Evolutionary conservation across 208 protist species (phyloP).

Genomic region (Acanthamoeba lenticulata): DNA sequence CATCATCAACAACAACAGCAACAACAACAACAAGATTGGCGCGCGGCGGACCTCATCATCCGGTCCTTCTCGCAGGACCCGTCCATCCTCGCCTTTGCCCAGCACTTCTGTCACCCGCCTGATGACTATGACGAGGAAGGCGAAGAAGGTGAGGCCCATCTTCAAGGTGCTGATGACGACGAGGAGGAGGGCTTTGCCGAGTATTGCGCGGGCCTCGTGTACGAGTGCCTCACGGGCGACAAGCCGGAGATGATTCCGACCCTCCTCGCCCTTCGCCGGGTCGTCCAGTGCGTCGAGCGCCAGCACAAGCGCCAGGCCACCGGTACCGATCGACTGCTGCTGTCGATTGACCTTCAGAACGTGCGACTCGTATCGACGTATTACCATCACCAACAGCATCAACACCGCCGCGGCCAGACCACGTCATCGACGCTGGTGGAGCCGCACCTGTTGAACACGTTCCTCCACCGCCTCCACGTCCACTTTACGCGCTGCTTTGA

Average conservation of each 20-base stretch:
- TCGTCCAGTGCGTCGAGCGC: no score
- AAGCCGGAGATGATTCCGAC: constrained; percentile 71
- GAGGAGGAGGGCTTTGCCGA: background rate
- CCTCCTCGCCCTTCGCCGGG: background rate
- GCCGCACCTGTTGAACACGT: background rate
- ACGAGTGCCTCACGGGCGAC: constrained; percentile 73
- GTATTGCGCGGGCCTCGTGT: constrained; percentile 49
- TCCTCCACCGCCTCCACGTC: background rate
- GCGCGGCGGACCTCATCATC: constrained; percentile 36
- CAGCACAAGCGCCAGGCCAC: no score
- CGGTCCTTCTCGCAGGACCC: constrained; percentile 73
- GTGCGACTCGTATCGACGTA: background rate
- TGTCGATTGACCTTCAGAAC: background rate
- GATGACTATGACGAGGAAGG: background rate
- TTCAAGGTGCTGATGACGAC: background rate
- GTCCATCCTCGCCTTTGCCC: constrained; percentile 70
- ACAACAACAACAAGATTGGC: background rate
- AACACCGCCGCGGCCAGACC: background rate
- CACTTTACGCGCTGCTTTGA: background rate
- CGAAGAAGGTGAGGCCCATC: background rate
- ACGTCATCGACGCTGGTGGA: background rate
- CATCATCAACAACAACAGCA: background rate
- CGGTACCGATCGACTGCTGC: background rate
- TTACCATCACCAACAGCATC: no score
- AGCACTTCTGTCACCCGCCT: constrained; percentile 69